Base-by-base conservation (phyloP, 495 filamentous ascomycete species). In the Extremus antarcticus region DNA sequence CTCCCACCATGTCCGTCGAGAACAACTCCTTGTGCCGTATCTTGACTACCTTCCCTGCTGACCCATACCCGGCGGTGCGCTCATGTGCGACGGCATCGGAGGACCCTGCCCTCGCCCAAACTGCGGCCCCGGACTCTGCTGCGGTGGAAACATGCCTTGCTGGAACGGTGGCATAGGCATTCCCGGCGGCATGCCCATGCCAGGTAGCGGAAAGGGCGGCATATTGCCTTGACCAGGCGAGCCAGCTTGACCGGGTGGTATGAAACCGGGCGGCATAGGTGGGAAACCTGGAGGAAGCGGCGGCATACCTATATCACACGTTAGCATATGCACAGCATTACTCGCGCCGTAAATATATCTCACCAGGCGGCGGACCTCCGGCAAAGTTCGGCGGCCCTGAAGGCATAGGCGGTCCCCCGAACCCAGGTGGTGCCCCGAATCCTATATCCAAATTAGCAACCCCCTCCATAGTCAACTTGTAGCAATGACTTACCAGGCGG, bases 141-240 rank as follows among this genome's bases (percentile, higher is more conserved):
- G 51, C 54, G 1, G 61, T 56, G 1, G 57, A 56, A 15, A 35
- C 29, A 35, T 35, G 29, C 29, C 29, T 35, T 4, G 29, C 29
- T 35, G 29, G 13, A 35, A 35, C 29, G 29, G 29, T 7, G 29
- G 29, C 29, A 35, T 35, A 35, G 29, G 29, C 29, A 35, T 35
- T 35, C 45, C 32, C 13, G 73, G 71, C 25, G 76, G 76, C 53
- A 76, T 68, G 17, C 70, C 68, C 29, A 35, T 35, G 0, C 65
- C 64, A 8, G 69, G 66, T 4, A 79, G 78, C 13, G 81, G 80
- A 65, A 90, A 88, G 3, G 83, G 83, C 0, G 84, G 79, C 67
- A 82, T 78, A 15, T 81, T 76, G 49, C 10, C 32, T 13, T 40
- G 21, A n/a, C 40, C 43, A 10, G 54, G 50, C 47, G 50, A 51